Evolutionary conservation across 352 stramenopile species (phyloP).

Genomic region (Phytophthora cactorum): DNA sequence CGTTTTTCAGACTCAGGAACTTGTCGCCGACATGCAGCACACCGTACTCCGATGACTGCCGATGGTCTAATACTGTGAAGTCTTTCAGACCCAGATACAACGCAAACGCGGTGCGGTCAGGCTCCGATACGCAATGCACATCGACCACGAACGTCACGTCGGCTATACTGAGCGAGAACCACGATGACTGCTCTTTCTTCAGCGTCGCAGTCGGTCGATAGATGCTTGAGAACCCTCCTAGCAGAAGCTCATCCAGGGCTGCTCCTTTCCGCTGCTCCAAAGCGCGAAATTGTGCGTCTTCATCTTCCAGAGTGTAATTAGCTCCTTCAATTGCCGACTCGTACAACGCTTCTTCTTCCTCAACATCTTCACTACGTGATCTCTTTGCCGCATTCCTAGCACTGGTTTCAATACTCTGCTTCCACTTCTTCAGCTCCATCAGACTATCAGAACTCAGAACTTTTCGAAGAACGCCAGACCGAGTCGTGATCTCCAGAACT

Average conservation of each 20-base stretch:
- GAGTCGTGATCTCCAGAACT: slow-evolving; percentile 69
- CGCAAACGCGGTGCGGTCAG: slow-evolving; percentile 62
- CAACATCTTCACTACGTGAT: slow-evolving; percentile 26
- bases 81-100: slow-evolving; percentile 68
- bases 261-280: slow-evolving; percentile 31
- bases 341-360: slow-evolving; percentile 46
- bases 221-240: slow-evolving; percentile 76
- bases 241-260: slow-evolving; percentile 57
- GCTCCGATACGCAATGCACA: slow-evolving; percentile 71
- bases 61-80: slow-evolving; percentile 72
- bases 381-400: slow-evolving; percentile 48
- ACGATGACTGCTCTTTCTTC: slow-evolving; percentile 58
- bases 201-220: slow-evolving; percentile 59
- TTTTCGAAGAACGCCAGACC: slow-evolving; percentile 53
- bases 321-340: slow-evolving; percentile 32
- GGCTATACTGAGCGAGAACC: slow-evolving; percentile 79
- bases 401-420: slow-evolving; percentile 66
- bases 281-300: slow-evolving; percentile 7
- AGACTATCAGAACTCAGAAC: slow-evolving; percentile 69
- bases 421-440: slow-evolving; percentile 77
- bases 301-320: slow-evolving; percentile 20
- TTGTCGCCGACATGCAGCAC: slow-evolving; percentile 85
- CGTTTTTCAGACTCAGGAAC: slow-evolving; percentile 84
- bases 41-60: slow-evolving; percentile 71
- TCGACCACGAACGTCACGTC: slow-evolving; percentile 67